Evolutionary conservation across 2,329 filamentous ascomycete genomes (phyloP).

Genomic region (Neopestalotiopsis sp.): DNA sequence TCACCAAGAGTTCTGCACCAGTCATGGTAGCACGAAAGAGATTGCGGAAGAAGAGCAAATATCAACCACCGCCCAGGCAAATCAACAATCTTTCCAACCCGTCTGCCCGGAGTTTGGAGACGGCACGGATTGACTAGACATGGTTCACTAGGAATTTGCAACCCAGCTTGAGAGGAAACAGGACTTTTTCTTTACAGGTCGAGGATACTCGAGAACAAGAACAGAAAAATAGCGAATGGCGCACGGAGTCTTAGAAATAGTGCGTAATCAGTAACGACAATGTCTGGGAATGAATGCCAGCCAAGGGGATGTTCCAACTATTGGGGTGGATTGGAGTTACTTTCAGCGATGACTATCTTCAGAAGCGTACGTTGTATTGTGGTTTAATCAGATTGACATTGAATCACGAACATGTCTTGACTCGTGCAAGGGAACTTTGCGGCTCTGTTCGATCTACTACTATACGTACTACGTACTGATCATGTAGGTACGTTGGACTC

Average conservation of each 20-base stretch:
- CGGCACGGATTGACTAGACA: slow-evolving; percentile 76
- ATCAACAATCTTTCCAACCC: slow-evolving; percentile 83
- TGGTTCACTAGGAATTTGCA: not conserved
- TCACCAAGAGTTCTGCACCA: slow-evolving; percentile 94
- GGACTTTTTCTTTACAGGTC: not conserved
- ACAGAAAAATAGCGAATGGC: not conserved
- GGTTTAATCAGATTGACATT: not conserved
- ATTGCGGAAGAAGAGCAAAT: slow-evolving; percentile 84
- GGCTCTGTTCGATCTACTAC: too few relatives aligned
- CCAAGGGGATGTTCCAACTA: not conserved
- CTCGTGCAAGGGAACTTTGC: too few relatives aligned
- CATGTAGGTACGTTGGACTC: too few relatives aligned
- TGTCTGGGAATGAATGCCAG: not conserved
- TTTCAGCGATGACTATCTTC: not conserved
- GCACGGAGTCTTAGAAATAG: not conserved
- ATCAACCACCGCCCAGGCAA: slow-evolving; percentile 73
- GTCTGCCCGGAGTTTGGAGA: slow-evolving; percentile 68
- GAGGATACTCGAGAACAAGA: not conserved
- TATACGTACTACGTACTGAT: too few relatives aligned
- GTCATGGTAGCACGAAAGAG: slow-evolving; percentile 98
- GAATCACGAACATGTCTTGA: not conserved
- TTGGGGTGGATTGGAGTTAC: not conserved
- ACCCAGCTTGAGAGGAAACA: not conserved
- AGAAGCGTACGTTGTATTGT: not conserved
- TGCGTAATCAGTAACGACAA: not conserved